phyloP scores from a whole-genome alignment of 495 filamentous ascomycete genomes.

The Xeromyces bisporus region DNA sequence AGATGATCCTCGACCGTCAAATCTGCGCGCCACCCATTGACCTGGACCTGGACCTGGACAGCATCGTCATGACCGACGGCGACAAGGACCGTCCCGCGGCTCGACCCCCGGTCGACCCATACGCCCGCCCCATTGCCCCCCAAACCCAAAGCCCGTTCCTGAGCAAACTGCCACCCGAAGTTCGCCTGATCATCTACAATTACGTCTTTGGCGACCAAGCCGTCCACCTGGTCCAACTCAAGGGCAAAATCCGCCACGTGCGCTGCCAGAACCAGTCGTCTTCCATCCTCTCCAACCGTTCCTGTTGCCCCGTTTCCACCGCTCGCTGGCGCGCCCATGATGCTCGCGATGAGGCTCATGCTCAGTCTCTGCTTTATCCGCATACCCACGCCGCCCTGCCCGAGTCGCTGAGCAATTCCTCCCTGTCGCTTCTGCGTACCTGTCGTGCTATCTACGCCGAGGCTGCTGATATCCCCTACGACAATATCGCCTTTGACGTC shows the following conservation, averaged over 20 bases:
- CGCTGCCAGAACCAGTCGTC: constrained; percentile 11
- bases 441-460: constrained; percentile 29
- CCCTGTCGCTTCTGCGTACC: constrained; percentile 18
- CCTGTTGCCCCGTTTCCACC: constrained; percentile 21
- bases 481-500: constrained; percentile 16
- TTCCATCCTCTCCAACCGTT: constrained; percentile 17
- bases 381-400: constrained; percentile 21
- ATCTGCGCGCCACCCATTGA: constrained; percentile 19
- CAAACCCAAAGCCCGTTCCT: constrained; percentile 14
- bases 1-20: constrained; percentile 21
- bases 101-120: constrained; percentile 5
- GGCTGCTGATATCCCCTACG: constrained; percentile 17
- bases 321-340: constrained; percentile 22
- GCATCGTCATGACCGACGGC: not conserved
- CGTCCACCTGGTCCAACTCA: constrained; percentile 25
- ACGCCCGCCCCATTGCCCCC: constrained; percentile 7
- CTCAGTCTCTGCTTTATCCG: constrained; percentile 22
- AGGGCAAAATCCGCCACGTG: constrained; percentile 26
- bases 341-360: constrained; percentile 6
- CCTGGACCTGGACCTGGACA: not conserved
- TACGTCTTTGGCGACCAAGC: constrained; percentile 32
- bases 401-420: constrained; percentile 8
- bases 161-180: constrained; percentile 29
- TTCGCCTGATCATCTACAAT: constrained; percentile 38
- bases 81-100: not conserved